Evolutionary conservation across 768 basidiomycete species (phyloP), one percentile per base, ranked within the genome.

Genomic region (Macrolepiota dolichaula): DNA sequence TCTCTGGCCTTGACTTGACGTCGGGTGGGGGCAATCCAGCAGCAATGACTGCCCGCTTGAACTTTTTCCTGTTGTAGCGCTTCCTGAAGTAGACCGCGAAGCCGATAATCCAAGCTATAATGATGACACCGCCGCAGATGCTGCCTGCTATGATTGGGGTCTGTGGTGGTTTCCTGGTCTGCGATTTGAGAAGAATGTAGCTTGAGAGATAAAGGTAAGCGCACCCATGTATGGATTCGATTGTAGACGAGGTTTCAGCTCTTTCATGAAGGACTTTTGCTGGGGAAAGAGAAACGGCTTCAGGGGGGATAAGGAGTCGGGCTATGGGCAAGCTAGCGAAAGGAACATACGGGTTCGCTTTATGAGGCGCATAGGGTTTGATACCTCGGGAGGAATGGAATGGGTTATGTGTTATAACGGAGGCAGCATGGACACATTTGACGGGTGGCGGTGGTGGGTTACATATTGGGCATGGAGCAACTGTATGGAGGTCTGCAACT

Each of bases 111-210:
- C 84, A 85, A 11, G 76, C 80, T 27, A 85, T 59, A 54, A 75
- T 74, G 66, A 86, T 74, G 29, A 80, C 67, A 12, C 77, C 77
- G 40, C 85, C 86, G 61, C 84, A 84, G 59, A 86, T 74, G 57
- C 76, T 75, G 22, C 86, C 86, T 11, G 86, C 84, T 64, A 87
- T 79, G 61, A 86, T 79, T 36, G 86, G 86, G 7, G 85, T 87
- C 65, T 80, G 76, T 0, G 83, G 79, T 61, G 79, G 81, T 56
- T 81, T 76, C 49, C 84, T 87, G 59, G 1, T 50, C 24, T 22
- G 25, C n/a, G 17, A 24, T 17, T 44, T 44, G 50, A 27, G 35
- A 11, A 22, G 10, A 32, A 37, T 47, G 40, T 47, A 17, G 35
- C 29, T 36, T 51, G 22, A 13, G 38, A 44, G 44, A 53, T 40